Evolutionary conservation across 371 early-diverging fungal species (phyloP).

Genomic region (Mucor indicus): DNA sequence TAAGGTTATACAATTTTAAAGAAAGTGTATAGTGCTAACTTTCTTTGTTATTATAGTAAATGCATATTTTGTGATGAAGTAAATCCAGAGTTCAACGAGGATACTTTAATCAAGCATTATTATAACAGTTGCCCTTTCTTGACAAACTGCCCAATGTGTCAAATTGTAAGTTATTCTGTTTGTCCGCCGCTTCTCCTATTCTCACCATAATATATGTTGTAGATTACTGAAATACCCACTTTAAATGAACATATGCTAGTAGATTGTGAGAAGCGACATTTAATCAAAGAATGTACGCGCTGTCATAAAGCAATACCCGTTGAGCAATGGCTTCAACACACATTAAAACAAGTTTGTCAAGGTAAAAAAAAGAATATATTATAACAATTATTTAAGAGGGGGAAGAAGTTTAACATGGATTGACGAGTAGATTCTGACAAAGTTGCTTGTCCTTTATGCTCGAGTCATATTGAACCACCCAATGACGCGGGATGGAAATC

Average conservation of each 20-base stretch:
- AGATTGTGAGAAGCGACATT: constrained; percentile 64
- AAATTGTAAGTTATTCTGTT: constrained; percentile 50
- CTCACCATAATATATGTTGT: too few species aligned
- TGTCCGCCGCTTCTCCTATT: too few species aligned
- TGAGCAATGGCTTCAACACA: constrained; percentile 59
- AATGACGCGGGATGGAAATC: constrained; percentile 66
- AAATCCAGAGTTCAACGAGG: constrained; percentile 66
- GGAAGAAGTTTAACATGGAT: too few species aligned
- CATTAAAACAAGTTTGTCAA: constrained; percentile 45
- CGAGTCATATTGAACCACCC: constrained; percentile 46
- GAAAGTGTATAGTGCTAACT: too few species aligned
- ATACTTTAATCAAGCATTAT: constrained; percentile 72
- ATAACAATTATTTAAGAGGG: too few species aligned
- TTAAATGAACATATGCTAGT: constrained; percentile 60
- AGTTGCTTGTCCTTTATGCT: constrained; percentile 69
- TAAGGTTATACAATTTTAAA: too few species aligned
- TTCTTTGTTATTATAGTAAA: too few species aligned
- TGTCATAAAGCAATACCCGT: constrained; percentile 63
- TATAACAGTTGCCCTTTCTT: constrained; percentile 74
- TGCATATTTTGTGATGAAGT: constrained; percentile 82
- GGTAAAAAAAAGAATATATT: too few species aligned
- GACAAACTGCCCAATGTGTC: constrained; percentile 69
- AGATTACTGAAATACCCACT: constrained; percentile 74
- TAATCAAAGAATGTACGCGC: constrained; percentile 60
- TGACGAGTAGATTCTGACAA: constrained; percentile 6